Evolutionary conservation across 257 asterid genomes (phyloP).

Genomic region (Plantago ovata): DNA sequence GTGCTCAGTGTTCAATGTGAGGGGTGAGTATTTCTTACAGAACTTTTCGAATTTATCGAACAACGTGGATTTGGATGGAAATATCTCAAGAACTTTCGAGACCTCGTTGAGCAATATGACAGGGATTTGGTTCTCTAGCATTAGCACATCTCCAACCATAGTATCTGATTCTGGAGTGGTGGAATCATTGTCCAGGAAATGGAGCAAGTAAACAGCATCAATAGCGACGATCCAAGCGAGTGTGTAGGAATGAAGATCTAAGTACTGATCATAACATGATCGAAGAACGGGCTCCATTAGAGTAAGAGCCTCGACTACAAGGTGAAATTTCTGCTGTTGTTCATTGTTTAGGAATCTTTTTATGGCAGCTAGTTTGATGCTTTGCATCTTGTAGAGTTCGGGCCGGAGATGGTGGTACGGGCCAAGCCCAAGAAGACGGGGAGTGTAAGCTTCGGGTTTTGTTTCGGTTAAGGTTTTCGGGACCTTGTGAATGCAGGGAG

Average conservation of each 20-base stretch:
- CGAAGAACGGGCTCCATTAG: slow-evolving; percentile 15
- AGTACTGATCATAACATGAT: slow-evolving; percentile 20
- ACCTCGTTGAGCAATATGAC: too few relatives aligned
- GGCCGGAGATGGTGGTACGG: slow-evolving; percentile 26
- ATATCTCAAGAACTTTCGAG: not conserved
- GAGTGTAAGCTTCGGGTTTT: slow-evolving; percentile 24
- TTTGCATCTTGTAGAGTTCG: slow-evolving; percentile 10
- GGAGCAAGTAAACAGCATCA: slow-evolving; percentile 20
- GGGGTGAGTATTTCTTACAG: slow-evolving; percentile 18
- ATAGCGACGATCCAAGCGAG: slow-evolving; percentile 19
- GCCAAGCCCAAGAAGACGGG: slow-evolving; percentile 21
- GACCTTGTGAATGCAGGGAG: slow-evolving; percentile 15
- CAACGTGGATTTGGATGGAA: not conserved
- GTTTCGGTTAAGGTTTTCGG: slow-evolving; percentile 10
- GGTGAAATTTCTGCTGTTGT: not conserved
- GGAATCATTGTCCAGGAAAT: slow-evolving; percentile 1
- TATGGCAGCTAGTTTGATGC: slow-evolving; percentile 12
- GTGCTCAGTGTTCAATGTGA: not conserved
- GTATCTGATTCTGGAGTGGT: too few relatives aligned
- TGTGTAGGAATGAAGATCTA: slow-evolving; percentile 18
- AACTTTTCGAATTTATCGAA: not conserved
- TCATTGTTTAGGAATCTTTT: not conserved
- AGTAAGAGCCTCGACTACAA: not conserved
- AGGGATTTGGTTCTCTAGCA: slow-evolving; percentile 26
- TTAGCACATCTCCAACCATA: slow-evolving; percentile 8